These are phyloP conservation scores for Senecio squalidus DNA, from an alignment of 140 eudicot species.

Conservation along the genomic window DNA sequence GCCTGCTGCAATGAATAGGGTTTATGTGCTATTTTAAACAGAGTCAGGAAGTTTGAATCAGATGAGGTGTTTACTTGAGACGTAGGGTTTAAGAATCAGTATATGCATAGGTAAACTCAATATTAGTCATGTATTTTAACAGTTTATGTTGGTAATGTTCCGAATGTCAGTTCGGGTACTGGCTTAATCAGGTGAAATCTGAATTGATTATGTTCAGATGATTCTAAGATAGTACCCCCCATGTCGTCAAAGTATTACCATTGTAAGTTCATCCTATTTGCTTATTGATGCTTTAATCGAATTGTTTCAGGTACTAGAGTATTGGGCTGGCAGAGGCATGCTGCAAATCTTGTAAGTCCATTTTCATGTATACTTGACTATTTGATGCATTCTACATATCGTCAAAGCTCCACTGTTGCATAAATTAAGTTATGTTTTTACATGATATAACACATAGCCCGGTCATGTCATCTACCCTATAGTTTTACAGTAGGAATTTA, in stretches of 20 bases:
- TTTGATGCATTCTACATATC: slow-evolving; percentile 5
- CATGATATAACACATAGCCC: neutral
- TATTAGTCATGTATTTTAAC: neutral
- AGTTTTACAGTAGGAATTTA: neutral
- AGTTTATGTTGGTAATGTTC: slow-evolving; percentile 5
- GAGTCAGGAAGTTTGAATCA: neutral
- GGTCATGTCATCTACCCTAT: neutral
- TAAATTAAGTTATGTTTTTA: neutral
- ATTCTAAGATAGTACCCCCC: neutral
- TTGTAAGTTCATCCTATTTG: neutral
- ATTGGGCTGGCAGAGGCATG: slow-evolving; percentile 98
- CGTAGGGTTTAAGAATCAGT: neutral
- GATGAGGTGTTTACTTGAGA: neutral
- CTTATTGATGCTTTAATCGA: slow-evolving; percentile 18
- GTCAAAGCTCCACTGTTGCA: slow-evolving; percentile 5
- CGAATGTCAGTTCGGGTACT: slow-evolving; percentile 4
- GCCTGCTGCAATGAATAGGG: slow-evolving; percentile 2
- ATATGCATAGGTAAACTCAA: neutral
- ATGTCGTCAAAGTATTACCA: slow-evolving; percentile 3
- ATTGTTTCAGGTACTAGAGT: slow-evolving; percentile 76
- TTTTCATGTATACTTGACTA: neutral
- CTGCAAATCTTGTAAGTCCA: slow-evolving; percentile 86
- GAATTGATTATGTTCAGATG: slow-evolving; percentile 6
- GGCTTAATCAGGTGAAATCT: slow-evolving; percentile 8
- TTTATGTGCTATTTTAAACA: neutral